A percentile compares a stretch with the other conserved stretches of the same genome.
Evolutionary conservation across 1,139 yeast genomes (phyloP).

Genomic region (Blastobotrys malaysiensis): DNA sequence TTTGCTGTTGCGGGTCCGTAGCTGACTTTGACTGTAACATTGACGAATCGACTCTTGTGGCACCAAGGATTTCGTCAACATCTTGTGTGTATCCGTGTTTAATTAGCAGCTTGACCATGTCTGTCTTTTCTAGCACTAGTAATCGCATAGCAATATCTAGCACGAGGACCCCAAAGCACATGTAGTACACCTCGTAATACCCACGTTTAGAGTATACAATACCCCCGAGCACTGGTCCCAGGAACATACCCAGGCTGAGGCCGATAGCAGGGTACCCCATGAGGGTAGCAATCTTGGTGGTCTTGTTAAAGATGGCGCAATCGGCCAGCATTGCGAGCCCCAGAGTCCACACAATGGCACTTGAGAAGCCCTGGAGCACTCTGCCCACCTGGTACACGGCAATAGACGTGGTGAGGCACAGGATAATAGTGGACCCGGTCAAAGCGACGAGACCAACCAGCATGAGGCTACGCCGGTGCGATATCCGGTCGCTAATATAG

Average conservation of each 20-base stretch:
- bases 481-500: slow-evolving; percentile 9
- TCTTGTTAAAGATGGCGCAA: slow-evolving; percentile 23
- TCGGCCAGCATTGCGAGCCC: slow-evolving; percentile 35
- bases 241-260: slow-evolving; percentile 28
- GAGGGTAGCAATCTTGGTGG: slow-evolving; percentile 20
- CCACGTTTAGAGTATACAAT: slow-evolving; percentile 31
- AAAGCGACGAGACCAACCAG: slow-evolving; percentile 29
- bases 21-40: too few species aligned
- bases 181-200: slow-evolving; percentile 31
- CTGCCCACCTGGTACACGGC: slow-evolving; percentile 31
- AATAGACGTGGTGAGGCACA: slow-evolving; percentile 26
- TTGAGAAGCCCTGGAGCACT: slow-evolving; percentile 32
- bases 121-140: slow-evolving; percentile 27
- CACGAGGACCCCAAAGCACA: slow-evolving; percentile 29
- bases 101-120: not conserved
- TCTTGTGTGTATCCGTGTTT: not conserved
- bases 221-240: slow-evolving; percentile 36
- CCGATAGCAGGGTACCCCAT: slow-evolving; percentile 32
- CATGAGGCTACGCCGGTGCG: slow-evolving; percentile 27
- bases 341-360: slow-evolving; percentile 35
- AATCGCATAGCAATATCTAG: slow-evolving; percentile 31
- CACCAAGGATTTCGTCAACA: not conserved
- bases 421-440: slow-evolving; percentile 29
- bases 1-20: too few species aligned
- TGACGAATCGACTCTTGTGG: too few species aligned